Percentiles rank a stretch among this genome's conserved stretches.
Conservation (phyloP, 2,329 filamentous ascomycete species). For the Trichothecium sympodiale region DNA sequence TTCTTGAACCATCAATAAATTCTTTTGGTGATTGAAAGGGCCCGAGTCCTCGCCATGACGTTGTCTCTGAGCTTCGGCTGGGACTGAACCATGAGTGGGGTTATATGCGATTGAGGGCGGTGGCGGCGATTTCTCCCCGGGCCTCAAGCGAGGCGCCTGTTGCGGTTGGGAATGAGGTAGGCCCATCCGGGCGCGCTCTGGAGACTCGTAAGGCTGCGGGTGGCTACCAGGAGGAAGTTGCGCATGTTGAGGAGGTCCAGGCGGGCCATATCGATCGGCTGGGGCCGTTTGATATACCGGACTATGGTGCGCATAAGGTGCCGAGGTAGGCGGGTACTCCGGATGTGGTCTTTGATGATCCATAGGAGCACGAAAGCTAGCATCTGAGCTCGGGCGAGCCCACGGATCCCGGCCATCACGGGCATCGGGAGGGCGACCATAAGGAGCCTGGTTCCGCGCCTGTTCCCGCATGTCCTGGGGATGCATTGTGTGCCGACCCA, state of each 20-base stretch:
- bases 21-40: slow-evolving; percentile 44
- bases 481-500: slow-evolving; percentile 25
- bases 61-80: slow-evolving; percentile 27
- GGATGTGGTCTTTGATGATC: slow-evolving; percentile 31
- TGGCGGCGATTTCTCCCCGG: slow-evolving; percentile 8
- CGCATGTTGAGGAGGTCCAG: slow-evolving; percentile 22
- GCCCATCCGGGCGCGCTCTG: slow-evolving; percentile 35
- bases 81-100: slow-evolving; percentile 26
- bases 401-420: slow-evolving; percentile 21
- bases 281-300: slow-evolving; percentile 18
- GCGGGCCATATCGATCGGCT: slow-evolving; percentile 21
- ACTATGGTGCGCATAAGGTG: slow-evolving; percentile 21
- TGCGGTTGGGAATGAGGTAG: slow-evolving; percentile 26
- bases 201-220: slow-evolving; percentile 33
- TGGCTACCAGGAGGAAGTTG: slow-evolving; percentile 8
- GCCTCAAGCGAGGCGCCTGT: slow-evolving; percentile 9
- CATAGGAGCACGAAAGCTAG: slow-evolving; percentile 23
- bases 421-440: slow-evolving; percentile 29
- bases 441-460: slow-evolving; percentile 33
- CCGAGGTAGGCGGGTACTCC: slow-evolving; percentile 27
- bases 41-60: slow-evolving; percentile 38
- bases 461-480: slow-evolving; percentile 25
- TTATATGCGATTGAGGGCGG: slow-evolving; percentile 40
- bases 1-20: slow-evolving; percentile 67
- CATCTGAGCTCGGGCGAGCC: slow-evolving; percentile 19